Conservation (phyloP, 495 filamentous ascomycete genomes). For the Cercophora samala region DNA sequence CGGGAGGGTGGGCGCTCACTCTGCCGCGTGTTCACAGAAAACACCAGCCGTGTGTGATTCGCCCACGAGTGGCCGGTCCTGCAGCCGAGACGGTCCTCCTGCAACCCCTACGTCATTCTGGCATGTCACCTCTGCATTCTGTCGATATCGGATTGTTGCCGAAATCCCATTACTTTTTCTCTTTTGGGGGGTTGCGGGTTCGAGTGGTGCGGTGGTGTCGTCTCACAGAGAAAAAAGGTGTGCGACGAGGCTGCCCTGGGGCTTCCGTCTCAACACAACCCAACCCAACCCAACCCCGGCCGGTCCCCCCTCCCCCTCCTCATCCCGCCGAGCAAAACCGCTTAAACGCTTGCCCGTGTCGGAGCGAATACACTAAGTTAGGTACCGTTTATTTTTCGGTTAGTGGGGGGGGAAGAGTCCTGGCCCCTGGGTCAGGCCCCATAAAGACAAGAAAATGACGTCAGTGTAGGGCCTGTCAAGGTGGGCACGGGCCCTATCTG, state of each 20-base stretch:
- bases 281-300: background rate
- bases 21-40: conserved; percentile 7
- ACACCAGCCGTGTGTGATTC: conserved; percentile 1
- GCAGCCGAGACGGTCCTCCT: background rate
- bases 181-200: background rate
- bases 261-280: background rate
- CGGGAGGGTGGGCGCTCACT: background rate
- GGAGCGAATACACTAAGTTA: too few relatives aligned
- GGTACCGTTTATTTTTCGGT: background rate
- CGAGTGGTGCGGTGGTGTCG: too few relatives aligned
- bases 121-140: background rate
- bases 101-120: background rate
- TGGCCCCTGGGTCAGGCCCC: background rate
- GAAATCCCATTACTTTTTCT: background rate
- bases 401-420: background rate
- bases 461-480: background rate
- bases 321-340: background rate
- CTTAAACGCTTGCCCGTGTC: background rate
- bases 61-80: background rate
- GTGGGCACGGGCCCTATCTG: background rate
- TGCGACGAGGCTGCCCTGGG: background rate
- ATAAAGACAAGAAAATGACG: background rate
- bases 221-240: background rate
- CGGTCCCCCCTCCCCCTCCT: background rate
- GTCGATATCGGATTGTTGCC: background rate